Conservation (phyloP, 2,329 filamentous ascomycete species). For the Stemphylium beticola region DNA sequence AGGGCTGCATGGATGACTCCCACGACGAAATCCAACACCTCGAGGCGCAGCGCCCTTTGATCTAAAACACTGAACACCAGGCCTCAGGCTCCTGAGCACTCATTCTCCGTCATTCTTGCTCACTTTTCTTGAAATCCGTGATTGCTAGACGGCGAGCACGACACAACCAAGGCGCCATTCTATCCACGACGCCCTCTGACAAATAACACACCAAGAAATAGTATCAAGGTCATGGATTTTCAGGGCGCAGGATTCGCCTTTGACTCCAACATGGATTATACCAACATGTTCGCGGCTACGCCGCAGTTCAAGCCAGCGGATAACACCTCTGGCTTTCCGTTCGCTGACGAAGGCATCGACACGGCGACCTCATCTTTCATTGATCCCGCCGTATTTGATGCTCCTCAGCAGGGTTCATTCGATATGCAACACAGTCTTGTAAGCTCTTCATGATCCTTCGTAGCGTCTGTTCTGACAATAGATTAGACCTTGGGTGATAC, state of each 20-base stretch:
- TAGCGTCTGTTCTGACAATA: conserved; percentile 12
- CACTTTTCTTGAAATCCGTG: conserved; percentile 27
- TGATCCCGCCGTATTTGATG: conserved; percentile 28
- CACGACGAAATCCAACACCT: conserved; percentile 9
- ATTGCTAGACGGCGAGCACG: conserved; percentile 24
- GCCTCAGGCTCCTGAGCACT: conserved; percentile 42
- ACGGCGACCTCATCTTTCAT: conserved; percentile 30
- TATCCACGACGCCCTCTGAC: conserved; percentile 28
- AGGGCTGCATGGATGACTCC: conserved; percentile 29
- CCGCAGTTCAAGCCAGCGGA: conserved; percentile 35
- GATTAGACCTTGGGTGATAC: conserved; percentile 43
- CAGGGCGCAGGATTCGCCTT: conserved; percentile 42
- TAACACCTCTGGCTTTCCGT: conserved; percentile 43
- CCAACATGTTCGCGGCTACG: conserved; percentile 31
- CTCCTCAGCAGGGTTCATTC: conserved; percentile 31
- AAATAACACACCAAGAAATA: conserved; percentile 18
- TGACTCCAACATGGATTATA: conserved; percentile 42
- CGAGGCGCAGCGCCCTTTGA: conserved; percentile 29
- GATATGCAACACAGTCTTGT: conserved; percentile 39
- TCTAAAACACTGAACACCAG: conserved; percentile 32
- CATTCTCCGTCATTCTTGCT: conserved; percentile 37
- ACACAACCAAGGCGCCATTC: conserved; percentile 8
- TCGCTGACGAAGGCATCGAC: conserved; percentile 45
- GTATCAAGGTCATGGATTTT: conserved; percentile 27
- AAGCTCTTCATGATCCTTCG: conserved; percentile 17